These are phyloP conservation scores for Porcisia deanei DNA, from an alignment of 208 protist species.

Conservation along the genomic window DNA sequence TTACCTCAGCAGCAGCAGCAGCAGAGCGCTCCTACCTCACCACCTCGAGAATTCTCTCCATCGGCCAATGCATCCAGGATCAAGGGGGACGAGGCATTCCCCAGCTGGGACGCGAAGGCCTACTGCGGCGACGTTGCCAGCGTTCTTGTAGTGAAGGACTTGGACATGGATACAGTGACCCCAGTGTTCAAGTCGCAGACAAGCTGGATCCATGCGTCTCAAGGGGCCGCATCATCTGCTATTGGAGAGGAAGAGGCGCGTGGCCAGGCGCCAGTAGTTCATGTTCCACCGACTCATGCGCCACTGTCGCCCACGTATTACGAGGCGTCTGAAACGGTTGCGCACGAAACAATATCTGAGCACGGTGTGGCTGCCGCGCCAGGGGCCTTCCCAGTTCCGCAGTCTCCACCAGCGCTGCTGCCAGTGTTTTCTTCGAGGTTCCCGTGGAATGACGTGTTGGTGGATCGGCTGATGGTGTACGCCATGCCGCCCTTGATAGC, in stretches of 20 bases:
- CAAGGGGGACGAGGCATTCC: constrained; percentile 16
- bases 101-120: constrained; percentile 33
- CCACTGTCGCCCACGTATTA: background rate
- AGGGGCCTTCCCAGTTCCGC: constrained; percentile 1
- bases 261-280: background rate
- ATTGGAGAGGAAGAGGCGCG: background rate
- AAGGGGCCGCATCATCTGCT: background rate
- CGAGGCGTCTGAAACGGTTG: background rate
- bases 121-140: constrained; percentile 25
- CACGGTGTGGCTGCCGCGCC: constrained; percentile 6
- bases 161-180: constrained; percentile 5
- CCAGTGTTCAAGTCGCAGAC: constrained; percentile 1
- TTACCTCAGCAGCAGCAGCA: background rate
- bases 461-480: constrained; percentile 21
- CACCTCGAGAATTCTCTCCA: background rate
- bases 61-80: constrained; percentile 3
- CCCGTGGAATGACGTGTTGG: constrained; percentile 26
- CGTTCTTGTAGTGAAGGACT: constrained; percentile 22
- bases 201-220: background rate
- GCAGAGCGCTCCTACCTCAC: background rate
- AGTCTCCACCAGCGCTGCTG: constrained; percentile 3
- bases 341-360: background rate
- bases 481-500: background rate
- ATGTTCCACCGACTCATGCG: background rate
- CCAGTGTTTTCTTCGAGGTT: constrained; percentile 24